Evolutionary conservation across 805 yeast genomes (phyloP).

Genomic region (Metschnikowia peoriensis): DNA sequence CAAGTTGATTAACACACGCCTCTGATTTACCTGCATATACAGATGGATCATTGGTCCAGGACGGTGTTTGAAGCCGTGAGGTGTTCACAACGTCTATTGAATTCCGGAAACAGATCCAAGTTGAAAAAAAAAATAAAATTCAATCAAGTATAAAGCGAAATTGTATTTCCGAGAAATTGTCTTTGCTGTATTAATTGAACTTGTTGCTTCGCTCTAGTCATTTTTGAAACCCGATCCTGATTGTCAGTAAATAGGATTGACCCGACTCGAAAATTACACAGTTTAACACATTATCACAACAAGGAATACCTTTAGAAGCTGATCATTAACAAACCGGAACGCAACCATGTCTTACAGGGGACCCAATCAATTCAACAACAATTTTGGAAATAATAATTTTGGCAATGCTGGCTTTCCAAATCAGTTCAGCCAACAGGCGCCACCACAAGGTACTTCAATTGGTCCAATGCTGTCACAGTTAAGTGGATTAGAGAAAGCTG

Average conservation of each 20-base stretch:
- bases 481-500: slow-evolving; percentile 42
- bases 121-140: neutral
- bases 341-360: slow-evolving; percentile 43
- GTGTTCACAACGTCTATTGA: slow-evolving; percentile 4
- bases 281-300: neutral
- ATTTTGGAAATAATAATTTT: slow-evolving; percentile 31
- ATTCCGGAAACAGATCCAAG: neutral
- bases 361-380: slow-evolving; percentile 42
- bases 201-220: neutral
- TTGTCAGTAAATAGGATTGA: neutral
- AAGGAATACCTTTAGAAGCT: neutral
- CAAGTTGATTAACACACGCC: neutral
- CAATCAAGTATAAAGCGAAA: neutral
- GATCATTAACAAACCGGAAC: neutral
- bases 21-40: neutral
- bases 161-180: neutral
- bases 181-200: neutral
- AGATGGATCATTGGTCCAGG: neutral
- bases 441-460: slow-evolving; percentile 17
- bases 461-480: slow-evolving; percentile 27
- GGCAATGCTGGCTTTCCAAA: slow-evolving; percentile 12
- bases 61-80: slow-evolving; percentile 2
- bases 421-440: slow-evolving; percentile 12
- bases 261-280: neutral
- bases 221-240: neutral